Conservation (phyloP, 1,284 basidiomycete genomes). For the Heterobasidion occidentale region DNA sequence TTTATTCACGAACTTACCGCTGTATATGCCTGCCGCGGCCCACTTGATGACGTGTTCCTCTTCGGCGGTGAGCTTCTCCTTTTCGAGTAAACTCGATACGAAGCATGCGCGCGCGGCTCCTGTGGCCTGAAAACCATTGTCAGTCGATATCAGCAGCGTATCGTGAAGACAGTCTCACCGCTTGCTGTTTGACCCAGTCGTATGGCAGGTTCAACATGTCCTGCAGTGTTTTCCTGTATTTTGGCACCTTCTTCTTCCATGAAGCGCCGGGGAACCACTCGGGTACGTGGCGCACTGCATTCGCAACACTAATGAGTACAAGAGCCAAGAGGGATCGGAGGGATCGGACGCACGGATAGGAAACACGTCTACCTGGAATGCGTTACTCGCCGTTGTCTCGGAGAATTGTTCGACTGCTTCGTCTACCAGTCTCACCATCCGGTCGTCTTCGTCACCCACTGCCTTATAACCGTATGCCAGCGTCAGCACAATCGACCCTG, state of each 20-base stretch:
- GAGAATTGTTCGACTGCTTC: neutral
- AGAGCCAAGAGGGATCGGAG: neutral
- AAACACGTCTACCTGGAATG: neutral
- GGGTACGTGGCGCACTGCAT: constrained; percentile 48
- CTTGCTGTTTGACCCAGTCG: constrained; percentile 50
- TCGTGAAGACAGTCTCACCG: constrained; percentile 29
- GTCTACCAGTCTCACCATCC: neutral
- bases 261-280: constrained; percentile 33
- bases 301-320: neutral
- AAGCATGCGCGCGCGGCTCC: constrained; percentile 46
- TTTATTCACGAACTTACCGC: neutral
- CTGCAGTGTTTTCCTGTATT: constrained; percentile 10
- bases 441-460: neutral
- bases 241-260: constrained; percentile 8
- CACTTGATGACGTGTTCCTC: constrained; percentile 51
- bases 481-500: neutral
- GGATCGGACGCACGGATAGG: neutral
- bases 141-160: neutral
- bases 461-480: neutral
- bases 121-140: constrained; percentile 29
- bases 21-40: constrained; percentile 43
- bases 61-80: constrained; percentile 33
- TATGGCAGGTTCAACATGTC: constrained; percentile 33
- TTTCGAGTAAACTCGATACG: constrained; percentile 40
- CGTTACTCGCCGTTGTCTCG: neutral